phyloP scores from a whole-genome alignment of 345 rosid genomes.

The Tarenaya hassleriana region DNA sequence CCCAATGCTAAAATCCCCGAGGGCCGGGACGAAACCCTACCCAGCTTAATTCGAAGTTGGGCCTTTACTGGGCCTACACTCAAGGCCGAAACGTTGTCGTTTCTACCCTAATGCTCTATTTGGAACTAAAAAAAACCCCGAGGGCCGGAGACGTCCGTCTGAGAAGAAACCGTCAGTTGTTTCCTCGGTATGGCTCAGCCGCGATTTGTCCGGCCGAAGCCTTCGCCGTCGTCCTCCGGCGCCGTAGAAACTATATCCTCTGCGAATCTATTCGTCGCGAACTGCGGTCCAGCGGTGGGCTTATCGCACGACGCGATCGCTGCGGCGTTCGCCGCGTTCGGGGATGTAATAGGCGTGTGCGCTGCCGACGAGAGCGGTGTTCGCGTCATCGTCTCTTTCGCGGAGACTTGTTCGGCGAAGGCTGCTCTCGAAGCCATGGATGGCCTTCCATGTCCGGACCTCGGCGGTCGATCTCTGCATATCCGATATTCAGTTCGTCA shows the following conservation, averaged over 20 bases:
- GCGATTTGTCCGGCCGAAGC: slow-evolving; percentile 54
- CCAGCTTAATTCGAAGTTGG: too few species aligned
- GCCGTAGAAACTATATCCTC: slow-evolving; percentile 26
- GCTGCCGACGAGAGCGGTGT: slow-evolving; percentile 86
- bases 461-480: slow-evolving; percentile 62
- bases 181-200: slow-evolving; percentile 37
- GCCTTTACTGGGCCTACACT: too few species aligned
- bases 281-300: slow-evolving; percentile 91
- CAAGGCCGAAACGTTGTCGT: too few species aligned
- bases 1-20: too few species aligned
- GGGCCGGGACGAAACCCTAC: too few species aligned
- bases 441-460: slow-evolving; percentile 53
- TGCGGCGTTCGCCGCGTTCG: slow-evolving; percentile 54
- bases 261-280: slow-evolving; percentile 73
- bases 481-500: slow-evolving; percentile 65
- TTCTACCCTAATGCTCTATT: too few species aligned
- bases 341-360: slow-evolving; percentile 57
- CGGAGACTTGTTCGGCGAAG: slow-evolving; percentile 42
- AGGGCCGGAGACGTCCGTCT: too few species aligned
- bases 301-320: slow-evolving; percentile 47
- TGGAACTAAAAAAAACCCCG: too few species aligned
- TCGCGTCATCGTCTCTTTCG: slow-evolving; percentile 69
- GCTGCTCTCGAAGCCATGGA: slow-evolving; percentile 49
- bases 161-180: slow-evolving; percentile 1
- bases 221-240: slow-evolving; percentile 9